Percentiles rank a stretch among this genome's conserved stretches.
phyloP scores from a whole-genome alignment of 441 rosid genomes.

The Erysimum pusillum region DNA sequence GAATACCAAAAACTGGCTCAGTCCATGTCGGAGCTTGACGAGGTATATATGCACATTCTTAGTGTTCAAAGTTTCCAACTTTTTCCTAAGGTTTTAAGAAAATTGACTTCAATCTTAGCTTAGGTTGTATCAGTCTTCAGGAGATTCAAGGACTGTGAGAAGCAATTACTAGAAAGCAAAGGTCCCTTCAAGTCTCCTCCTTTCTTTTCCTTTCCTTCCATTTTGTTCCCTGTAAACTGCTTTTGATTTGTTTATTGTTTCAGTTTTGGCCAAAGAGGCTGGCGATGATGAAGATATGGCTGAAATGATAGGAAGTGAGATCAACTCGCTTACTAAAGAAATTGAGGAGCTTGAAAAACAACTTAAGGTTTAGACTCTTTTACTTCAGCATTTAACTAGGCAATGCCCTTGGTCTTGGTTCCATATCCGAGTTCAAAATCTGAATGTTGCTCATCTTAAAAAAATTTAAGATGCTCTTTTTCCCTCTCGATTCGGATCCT shows the following conservation, averaged over 20 bases:
- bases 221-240: conserved; percentile 16
- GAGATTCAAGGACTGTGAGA: conserved; percentile 85
- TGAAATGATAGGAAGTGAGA: conserved; percentile 86
- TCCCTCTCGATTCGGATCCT: conserved; percentile 6
- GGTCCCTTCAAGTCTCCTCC: conserved; percentile 52
- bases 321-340: conserved; percentile 67
- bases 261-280: conserved; percentile 82
- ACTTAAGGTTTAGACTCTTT: conserved; percentile 68
- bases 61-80: conserved; percentile 15
- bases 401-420: conserved; percentile 19
- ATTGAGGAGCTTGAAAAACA: conserved; percentile 78
- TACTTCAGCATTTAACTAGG: conserved; percentile 5
- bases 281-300: conserved; percentile 89
- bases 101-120: conserved; percentile 45
- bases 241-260: conserved; percentile 29
- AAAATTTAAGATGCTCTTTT: background rate
- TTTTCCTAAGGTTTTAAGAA: background rate
- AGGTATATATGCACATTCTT: conserved; percentile 52
- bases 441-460: conserved; percentile 12
- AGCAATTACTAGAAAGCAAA: conserved; percentile 78
- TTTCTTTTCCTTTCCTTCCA: background rate
- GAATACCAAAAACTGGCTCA: conserved; percentile 93
- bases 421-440: background rate
- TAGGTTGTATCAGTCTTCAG: conserved; percentile 78
- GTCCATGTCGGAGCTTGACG: conserved; percentile 84